These are phyloP conservation scores for Colletotrichum falcatum DNA, from an alignment of 2,329 filamentous ascomycete genomes.

Conservation along the genomic window DNA sequence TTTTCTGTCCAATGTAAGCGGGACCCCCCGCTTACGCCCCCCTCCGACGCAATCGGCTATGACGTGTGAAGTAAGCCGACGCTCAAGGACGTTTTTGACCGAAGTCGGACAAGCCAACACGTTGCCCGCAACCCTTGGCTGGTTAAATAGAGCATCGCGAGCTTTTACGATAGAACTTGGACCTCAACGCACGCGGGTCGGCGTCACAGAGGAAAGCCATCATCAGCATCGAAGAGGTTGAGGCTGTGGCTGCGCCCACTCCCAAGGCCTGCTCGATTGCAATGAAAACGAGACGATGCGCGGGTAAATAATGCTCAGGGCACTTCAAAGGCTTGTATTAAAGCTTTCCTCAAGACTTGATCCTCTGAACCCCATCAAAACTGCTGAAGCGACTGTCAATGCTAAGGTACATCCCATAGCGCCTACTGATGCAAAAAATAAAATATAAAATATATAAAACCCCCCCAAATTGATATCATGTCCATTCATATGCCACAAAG, in stretches of 20 bases:
- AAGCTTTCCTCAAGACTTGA: background rate
- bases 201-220: background rate
- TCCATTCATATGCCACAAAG: constrained; percentile 1
- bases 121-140: background rate
- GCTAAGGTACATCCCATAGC: constrained; percentile 1
- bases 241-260: background rate
- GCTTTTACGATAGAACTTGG: no score
- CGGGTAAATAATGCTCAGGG: background rate
- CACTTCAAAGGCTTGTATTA: background rate
- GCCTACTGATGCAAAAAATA: background rate
- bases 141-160: background rate
- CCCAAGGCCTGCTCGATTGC: background rate
- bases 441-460: no score
- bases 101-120: background rate
- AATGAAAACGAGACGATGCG: background rate
- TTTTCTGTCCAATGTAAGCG: background rate
- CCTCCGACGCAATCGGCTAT: background rate
- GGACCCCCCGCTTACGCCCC: background rate
- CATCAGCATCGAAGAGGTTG: background rate
- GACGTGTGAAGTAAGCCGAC: constrained; percentile 1
- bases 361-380: background rate
- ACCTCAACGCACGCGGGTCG: background rate
- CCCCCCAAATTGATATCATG: constrained; percentile 3
- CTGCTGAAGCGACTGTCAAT: constrained; percentile 31
- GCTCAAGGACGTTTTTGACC: background rate